Base-by-base conservation (phyloP, 1,284 basidiomycete genomes). In the Hemileia vastatrix region DNA sequence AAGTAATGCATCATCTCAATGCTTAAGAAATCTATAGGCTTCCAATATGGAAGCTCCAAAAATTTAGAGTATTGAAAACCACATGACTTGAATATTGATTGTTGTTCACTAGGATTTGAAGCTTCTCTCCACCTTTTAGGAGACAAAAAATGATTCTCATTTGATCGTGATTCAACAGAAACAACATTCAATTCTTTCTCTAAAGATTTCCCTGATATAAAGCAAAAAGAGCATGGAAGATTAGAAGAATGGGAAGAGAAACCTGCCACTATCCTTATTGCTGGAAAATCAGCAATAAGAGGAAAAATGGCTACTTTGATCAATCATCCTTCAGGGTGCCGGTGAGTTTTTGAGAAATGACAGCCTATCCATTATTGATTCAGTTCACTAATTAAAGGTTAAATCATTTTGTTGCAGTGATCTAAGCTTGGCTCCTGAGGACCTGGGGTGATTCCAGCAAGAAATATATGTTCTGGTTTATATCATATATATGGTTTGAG, bases 401-500 rank as follows among this genome's bases (percentile, higher is more conserved):
- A 13, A 18, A 48, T 13, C n/a, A 48, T 48, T 6, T 48, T 13
- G 47, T 48, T 48, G 8, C n/a, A 18, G n/a, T 48, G n/a, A 6
- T 8, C 47, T 6, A 19, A 6, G n/a, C 23, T 48, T 6, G 47
- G 18, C 23, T 48, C 47, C 47, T 48, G n/a, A 21, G 47, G 6
- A 6, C 47, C 47, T 18, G 47, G 47, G 47, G 23, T 48, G 18
- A 48, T 48, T 8, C 47, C 47, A 6, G 23, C 6, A 48, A 48
- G 47, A 21, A 48, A 48, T 18, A 48, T 18, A 19, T 48, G n/a
- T 47, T 60, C 57, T 13, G 33, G 40, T 53, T 24, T 23, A n/a
- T 53, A 54, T 24, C 32, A 43, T 18, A 53, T 24, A 32, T 40
- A 24, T 19, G 57, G 57, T n/a, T 49, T 49, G 9, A 60, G 19